Evolutionary conservation across 2,329 filamentous ascomycete genomes (phyloP).

Genomic region (Cylindrodendrum hubeiense): DNA sequence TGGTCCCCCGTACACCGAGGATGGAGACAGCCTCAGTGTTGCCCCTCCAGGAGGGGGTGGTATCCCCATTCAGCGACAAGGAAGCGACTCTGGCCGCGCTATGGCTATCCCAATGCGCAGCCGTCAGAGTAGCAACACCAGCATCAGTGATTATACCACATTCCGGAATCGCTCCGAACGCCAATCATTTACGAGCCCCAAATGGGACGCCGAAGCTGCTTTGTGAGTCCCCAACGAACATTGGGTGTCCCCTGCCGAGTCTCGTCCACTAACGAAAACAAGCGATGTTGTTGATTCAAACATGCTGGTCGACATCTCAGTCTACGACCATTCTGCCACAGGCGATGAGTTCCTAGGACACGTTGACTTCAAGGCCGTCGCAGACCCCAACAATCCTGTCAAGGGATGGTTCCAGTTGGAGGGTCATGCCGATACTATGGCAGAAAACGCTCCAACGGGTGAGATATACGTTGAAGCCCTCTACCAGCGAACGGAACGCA

Average conservation of each 20-base stretch:
- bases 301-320: slow-evolving; percentile 90
- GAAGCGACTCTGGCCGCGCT: slow-evolving; percentile 83
- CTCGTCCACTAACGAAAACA: slow-evolving; percentile 28
- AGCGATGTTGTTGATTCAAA: slow-evolving; percentile 95
- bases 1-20: slow-evolving; percentile 76
- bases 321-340: slow-evolving; percentile 85
- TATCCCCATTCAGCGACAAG: slow-evolving; percentile 75
- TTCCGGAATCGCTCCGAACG: slow-evolving; percentile 70
- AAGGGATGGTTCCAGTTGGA: slow-evolving; percentile 89
- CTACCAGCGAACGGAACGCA: slow-evolving; percentile 90
- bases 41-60: slow-evolving; percentile 64
- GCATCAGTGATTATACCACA: slow-evolving; percentile 74
- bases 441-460: slow-evolving; percentile 82
- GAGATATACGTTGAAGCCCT: slow-evolving; percentile 90
- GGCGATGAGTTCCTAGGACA: slow-evolving; percentile 94
- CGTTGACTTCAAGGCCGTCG: slow-evolving; percentile 80
- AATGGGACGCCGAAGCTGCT: slow-evolving; percentile 94
- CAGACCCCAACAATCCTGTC: slow-evolving; percentile 76
- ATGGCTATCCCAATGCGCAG: slow-evolving; percentile 98
- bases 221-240: slow-evolving; percentile 74
- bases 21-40: slow-evolving; percentile 64
- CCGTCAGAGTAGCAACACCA: slow-evolving; percentile 96
- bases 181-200: slow-evolving; percentile 79
- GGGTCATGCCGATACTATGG: slow-evolving; percentile 77
- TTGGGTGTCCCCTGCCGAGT: not conserved